Conservation (phyloP, 2,329 filamentous ascomycete genomes). For the Ophiostoma australiae region DNA sequence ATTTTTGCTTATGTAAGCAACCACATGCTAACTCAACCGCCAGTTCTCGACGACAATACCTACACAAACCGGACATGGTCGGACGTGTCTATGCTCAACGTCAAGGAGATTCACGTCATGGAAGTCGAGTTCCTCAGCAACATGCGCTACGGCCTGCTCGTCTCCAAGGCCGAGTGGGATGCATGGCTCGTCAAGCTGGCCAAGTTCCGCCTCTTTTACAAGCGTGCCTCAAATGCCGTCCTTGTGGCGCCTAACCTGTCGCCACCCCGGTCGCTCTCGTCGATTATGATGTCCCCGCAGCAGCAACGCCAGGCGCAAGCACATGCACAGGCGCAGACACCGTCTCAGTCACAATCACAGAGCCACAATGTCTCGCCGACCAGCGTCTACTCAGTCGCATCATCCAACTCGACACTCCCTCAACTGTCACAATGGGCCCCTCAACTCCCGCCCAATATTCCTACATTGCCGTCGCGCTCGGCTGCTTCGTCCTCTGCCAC, state of each 20-base stretch:
- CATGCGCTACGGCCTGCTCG: constrained; percentile 89
- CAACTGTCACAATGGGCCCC: constrained; percentile 7
- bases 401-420: not conserved
- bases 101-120: constrained; percentile 97
- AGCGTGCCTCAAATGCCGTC: constrained; percentile 50
- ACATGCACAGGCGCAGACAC: constrained; percentile 27
- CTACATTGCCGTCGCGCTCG: not conserved
- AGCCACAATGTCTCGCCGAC: constrained; percentile 13
- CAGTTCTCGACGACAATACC: constrained; percentile 93
- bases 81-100: constrained; percentile 89
- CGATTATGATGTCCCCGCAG: constrained; percentile 45
- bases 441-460: not conserved
- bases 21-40: not conserved
- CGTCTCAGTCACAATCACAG: not conserved
- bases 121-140: constrained; percentile 99
- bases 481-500: not conserved
- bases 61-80: constrained; percentile 99
- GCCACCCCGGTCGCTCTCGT: constrained; percentile 34
- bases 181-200: constrained; percentile 79
- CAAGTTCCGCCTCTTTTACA: constrained; percentile 78
- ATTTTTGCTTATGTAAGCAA: not conserved
- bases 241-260: constrained; percentile 37
- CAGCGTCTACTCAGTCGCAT: not conserved
- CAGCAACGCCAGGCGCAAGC: constrained; percentile 36
- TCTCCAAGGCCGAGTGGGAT: constrained; percentile 79